A percentile compares a stretch with the other conserved stretches of the same genome.
Conservation (phyloP, 179 eudicot species). For the Silene noctiflora region DNA sequence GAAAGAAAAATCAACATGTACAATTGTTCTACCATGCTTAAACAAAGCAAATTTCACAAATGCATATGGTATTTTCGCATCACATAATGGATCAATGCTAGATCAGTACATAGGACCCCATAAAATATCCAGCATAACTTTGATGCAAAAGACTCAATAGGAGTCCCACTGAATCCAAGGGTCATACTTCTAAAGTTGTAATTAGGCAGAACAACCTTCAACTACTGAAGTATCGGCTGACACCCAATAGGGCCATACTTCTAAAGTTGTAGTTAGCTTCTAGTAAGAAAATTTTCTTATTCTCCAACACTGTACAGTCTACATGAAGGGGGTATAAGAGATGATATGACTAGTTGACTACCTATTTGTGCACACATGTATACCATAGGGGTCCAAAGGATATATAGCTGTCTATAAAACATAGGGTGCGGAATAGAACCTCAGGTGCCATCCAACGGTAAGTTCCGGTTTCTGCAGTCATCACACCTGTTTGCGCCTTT, state of each 20-base stretch:
- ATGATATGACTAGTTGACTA: not conserved
- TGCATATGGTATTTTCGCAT: not conserved
- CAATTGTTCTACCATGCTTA: conserved; percentile 14
- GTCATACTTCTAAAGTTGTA: not conserved
- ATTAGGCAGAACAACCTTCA: not conserved
- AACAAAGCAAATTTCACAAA: not conserved
- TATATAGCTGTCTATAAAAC: not conserved
- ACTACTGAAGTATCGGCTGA: not conserved
- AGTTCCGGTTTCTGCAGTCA: conserved; percentile 91
- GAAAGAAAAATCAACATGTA: not conserved
- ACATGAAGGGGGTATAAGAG: not conserved
- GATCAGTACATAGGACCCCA: not conserved
- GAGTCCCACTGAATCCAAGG: not conserved
- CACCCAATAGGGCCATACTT: not conserved
- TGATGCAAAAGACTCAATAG: not conserved
- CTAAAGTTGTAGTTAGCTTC: not conserved
- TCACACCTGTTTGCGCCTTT: conserved; percentile 69
- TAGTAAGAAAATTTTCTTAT: too few species aligned
- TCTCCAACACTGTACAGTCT: not conserved
- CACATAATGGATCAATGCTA: not conserved
- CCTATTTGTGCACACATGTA: not conserved
- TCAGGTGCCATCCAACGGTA: conserved; percentile 95
- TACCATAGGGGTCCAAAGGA: not conserved
- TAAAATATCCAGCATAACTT: not conserved
- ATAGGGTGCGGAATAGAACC: conserved; percentile 31